Conservation (phyloP, 2,329 filamentous ascomycete genomes). For the Metarhizium album region DNA sequence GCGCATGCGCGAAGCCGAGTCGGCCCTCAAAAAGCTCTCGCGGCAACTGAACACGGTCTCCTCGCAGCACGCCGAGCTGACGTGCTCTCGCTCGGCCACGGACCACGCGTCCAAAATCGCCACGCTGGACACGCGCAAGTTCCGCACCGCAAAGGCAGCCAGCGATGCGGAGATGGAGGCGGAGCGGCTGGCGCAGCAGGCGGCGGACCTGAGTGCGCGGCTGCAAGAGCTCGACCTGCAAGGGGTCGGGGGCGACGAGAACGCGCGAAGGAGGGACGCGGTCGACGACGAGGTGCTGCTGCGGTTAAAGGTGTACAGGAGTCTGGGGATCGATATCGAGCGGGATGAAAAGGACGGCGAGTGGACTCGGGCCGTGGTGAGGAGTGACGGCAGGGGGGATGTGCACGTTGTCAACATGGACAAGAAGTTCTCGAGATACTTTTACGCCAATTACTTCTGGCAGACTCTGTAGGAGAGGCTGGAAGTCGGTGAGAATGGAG, state of each 20-base stretch:
- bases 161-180: constrained; percentile 86
- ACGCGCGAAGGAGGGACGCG: constrained; percentile 23
- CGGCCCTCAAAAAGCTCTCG: constrained; percentile 57
- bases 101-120: constrained; percentile 78
- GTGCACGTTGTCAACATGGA: constrained; percentile 94
- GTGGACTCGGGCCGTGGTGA: constrained; percentile 75
- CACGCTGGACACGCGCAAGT: constrained; percentile 84
- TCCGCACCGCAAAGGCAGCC: constrained; percentile 84
- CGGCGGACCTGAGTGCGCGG: constrained; percentile 62
- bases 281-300: constrained; percentile 58
- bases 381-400: constrained; percentile 79
- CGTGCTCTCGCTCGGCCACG: constrained; percentile 62
- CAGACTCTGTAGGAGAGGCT: constrained; percentile 50
- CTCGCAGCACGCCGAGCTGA: constrained; percentile 66
- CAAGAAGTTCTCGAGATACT: constrained; percentile 79
- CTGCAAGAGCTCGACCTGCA: constrained; percentile 78
- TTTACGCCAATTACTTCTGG: constrained; percentile 97
- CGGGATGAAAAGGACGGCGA: constrained; percentile 61
- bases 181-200: constrained; percentile 75
- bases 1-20: constrained; percentile 60
- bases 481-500: not conserved
- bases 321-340: constrained; percentile 82
- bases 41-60: constrained; percentile 66
- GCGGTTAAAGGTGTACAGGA: constrained; percentile 82
- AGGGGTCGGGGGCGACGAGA: constrained; percentile 60